Percentiles rank a stretch among this genome's conserved stretches.
These are phyloP conservation scores for Aspergillus diversus DNA, from an alignment of 495 filamentous ascomycete species.

Conservation along the genomic window DNA sequence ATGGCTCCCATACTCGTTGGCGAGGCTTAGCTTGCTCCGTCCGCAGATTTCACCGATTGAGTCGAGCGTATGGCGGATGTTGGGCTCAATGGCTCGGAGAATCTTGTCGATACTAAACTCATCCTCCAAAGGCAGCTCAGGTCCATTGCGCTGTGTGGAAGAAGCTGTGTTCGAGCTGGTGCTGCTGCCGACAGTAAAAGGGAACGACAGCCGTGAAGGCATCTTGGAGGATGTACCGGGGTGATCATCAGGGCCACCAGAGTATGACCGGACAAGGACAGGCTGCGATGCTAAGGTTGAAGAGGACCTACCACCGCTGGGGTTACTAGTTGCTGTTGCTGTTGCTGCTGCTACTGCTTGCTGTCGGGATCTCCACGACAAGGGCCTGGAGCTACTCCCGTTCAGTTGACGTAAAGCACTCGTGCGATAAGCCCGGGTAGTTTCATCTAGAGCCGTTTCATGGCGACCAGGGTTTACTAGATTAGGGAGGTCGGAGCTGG, in stretches of 20 bases:
- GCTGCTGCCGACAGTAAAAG: slow-evolving; percentile 24
- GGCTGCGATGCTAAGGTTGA: slow-evolving; percentile 42
- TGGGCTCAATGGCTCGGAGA: slow-evolving; percentile 60
- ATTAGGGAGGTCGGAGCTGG: slow-evolving; percentile 24
- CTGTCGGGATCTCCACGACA: slow-evolving; percentile 29
- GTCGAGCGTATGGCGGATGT: slow-evolving; percentile 59
- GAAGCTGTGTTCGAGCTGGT: background rate
- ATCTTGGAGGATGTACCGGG: slow-evolving; percentile 29
- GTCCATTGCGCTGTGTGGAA: slow-evolving; percentile 23
- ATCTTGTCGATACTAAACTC: slow-evolving; percentile 65
- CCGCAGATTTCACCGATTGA: slow-evolving; percentile 69
- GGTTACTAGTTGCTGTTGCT: slow-evolving; percentile 10
- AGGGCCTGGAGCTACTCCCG: slow-evolving; percentile 26
- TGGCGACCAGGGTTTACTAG: slow-evolving; percentile 30
- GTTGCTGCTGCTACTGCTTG: slow-evolving; percentile 4
- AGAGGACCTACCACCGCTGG: slow-evolving; percentile 25
- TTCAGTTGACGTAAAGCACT: slow-evolving; percentile 37
- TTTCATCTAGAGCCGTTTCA: slow-evolving; percentile 34
- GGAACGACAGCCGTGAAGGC: slow-evolving; percentile 41
- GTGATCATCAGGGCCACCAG: slow-evolving; percentile 36
- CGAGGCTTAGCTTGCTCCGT: slow-evolving; percentile 61
- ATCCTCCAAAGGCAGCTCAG: slow-evolving; percentile 50
- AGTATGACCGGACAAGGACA: slow-evolving; percentile 51
- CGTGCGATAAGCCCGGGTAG: slow-evolving; percentile 33
- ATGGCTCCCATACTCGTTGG: slow-evolving; percentile 67